phyloP scores from a whole-genome alignment of 352 stramenopile species.

The Phytophthora citrophthora region DNA sequence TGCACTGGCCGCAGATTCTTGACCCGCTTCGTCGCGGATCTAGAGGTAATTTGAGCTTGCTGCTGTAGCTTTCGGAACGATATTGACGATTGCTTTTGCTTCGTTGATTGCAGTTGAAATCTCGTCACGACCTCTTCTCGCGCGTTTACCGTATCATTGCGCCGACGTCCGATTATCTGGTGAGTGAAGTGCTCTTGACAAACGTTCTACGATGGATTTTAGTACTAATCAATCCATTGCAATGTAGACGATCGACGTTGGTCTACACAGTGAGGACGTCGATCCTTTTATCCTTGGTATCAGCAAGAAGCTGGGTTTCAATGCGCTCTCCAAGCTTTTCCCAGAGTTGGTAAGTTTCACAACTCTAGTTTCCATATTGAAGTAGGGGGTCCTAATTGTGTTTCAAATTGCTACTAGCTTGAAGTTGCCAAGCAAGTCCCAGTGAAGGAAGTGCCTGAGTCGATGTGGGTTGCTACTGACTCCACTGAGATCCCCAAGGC shows the following conservation, averaged over 20 bases:
- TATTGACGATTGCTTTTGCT: slow-evolving; percentile 1
- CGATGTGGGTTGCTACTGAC: slow-evolving; percentile 73
- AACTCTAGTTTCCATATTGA: neutral
- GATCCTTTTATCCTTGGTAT: slow-evolving; percentile 78
- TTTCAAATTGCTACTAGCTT: slow-evolving; percentile 43
- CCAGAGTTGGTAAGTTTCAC: slow-evolving; percentile 60
- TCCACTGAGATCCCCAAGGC: slow-evolving; percentile 68
- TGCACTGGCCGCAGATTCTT: slow-evolving; percentile 83
- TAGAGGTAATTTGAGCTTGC: slow-evolving; percentile 45
- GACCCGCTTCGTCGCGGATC: slow-evolving; percentile 67
- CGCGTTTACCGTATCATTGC: slow-evolving; percentile 55
- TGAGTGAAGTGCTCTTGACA: slow-evolving; percentile 13
- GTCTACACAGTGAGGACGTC: slow-evolving; percentile 58
- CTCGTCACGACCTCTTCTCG: slow-evolving; percentile 73
- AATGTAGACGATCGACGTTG: slow-evolving; percentile 70
- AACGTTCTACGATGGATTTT: neutral
- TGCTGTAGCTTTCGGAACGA: neutral
- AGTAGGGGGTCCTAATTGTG: neutral
- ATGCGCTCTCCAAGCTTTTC: slow-evolving; percentile 68
- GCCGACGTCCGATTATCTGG: slow-evolving; percentile 60
- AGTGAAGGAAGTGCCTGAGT: slow-evolving; percentile 60
- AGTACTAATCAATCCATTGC: neutral
- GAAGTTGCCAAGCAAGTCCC: slow-evolving; percentile 66
- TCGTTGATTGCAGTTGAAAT: slow-evolving; percentile 37
- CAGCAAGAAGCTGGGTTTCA: slow-evolving; percentile 80